A percentile compares a stretch with the other conserved stretches of the same genome.
Conservation (phyloP, 768 basidiomycete genomes). For the Pisolithus orientalis region DNA sequence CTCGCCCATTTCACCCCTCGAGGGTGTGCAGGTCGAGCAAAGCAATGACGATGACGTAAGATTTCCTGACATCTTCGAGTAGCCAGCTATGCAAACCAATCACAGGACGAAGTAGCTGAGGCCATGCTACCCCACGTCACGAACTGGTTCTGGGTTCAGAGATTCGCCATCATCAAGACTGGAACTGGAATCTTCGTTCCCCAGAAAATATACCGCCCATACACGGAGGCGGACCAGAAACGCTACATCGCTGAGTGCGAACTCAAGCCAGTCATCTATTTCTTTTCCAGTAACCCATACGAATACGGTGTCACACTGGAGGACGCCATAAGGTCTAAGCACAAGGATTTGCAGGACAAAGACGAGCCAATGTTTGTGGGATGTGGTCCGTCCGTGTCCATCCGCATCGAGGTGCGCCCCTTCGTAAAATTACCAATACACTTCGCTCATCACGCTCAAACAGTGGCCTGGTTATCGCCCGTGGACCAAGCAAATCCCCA, state of each 20-base stretch:
- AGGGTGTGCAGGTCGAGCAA: background rate
- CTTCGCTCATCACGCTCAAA: background rate
- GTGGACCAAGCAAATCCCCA: slow-evolving; percentile 80
- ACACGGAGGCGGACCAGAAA: slow-evolving; percentile 69
- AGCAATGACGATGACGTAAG: slow-evolving; percentile 10
- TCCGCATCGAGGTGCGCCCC: slow-evolving; percentile 59
- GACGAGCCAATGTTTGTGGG: slow-evolving; percentile 65
- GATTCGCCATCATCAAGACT: slow-evolving; percentile 13
- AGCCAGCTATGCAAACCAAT: background rate
- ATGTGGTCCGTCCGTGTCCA: slow-evolving; percentile 75
- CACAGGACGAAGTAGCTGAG: slow-evolving; percentile 18
- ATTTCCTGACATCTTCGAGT: background rate
- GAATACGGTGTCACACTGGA: slow-evolving; percentile 57
- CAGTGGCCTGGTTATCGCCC: slow-evolving; percentile 78
- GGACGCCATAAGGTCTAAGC: slow-evolving; percentile 58
- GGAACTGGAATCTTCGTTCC: slow-evolving; percentile 51
- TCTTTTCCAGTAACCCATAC: slow-evolving; percentile 44
- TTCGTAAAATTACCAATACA: background rate
- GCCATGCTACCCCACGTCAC: slow-evolving; percentile 19
- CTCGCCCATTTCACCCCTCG: background rate
- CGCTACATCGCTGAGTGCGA: slow-evolving; percentile 70
- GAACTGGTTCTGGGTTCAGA: slow-evolving; percentile 19
- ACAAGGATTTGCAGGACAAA: slow-evolving; percentile 47
- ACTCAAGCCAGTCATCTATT: slow-evolving; percentile 60
- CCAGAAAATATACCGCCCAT: slow-evolving; percentile 67